A percentile compares a stretch with the other conserved stretches of the same genome.
Evolutionary conservation across 2,329 filamentous ascomycete species (phyloP).

Genomic region (Aspergillus uvarum): DNA sequence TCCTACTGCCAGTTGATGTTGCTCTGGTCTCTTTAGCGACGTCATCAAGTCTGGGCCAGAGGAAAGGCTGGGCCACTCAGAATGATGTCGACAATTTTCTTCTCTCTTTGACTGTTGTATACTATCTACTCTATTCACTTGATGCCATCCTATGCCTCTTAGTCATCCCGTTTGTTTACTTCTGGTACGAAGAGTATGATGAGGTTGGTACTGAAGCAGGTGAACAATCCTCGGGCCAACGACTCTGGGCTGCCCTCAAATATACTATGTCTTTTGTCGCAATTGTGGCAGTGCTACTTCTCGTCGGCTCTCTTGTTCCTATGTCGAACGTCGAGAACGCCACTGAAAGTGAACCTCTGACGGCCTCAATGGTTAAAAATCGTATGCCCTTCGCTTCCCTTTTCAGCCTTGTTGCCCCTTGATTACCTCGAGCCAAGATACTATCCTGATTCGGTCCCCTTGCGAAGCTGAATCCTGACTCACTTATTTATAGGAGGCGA

Average conservation of each 20-base stretch:
- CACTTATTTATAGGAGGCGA: conserved; percentile 64
- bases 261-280: conserved; percentile 85
- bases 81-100: conserved; percentile 75
- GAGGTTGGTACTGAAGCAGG: conserved; percentile 82
- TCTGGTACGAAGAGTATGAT: conserved; percentile 97
- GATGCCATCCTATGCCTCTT: conserved; percentile 87
- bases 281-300: conserved; percentile 73
- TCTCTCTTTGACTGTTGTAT: conserved; percentile 78
- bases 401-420: background rate
- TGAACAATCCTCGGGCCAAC: conserved; percentile 66
- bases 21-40: conserved; percentile 89
- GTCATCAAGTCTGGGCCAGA: conserved; percentile 69
- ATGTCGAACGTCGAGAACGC: conserved; percentile 67
- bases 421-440: background rate
- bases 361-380: conserved; percentile 76
- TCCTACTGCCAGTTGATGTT: conserved; percentile 92
- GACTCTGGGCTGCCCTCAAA: conserved; percentile 81
- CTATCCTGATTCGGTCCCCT: background rate
- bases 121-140: conserved; percentile 88
- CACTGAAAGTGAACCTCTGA: conserved; percentile 87
- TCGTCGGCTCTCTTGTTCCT: conserved; percentile 92
- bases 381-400: conserved; percentile 49
- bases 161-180: conserved; percentile 93
- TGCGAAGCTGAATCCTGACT: background rate
- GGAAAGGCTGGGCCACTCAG: conserved; percentile 94